Evolutionary conservation across 805 yeast species (phyloP).

Genomic region (Blastobotrys attinorum): DNA sequence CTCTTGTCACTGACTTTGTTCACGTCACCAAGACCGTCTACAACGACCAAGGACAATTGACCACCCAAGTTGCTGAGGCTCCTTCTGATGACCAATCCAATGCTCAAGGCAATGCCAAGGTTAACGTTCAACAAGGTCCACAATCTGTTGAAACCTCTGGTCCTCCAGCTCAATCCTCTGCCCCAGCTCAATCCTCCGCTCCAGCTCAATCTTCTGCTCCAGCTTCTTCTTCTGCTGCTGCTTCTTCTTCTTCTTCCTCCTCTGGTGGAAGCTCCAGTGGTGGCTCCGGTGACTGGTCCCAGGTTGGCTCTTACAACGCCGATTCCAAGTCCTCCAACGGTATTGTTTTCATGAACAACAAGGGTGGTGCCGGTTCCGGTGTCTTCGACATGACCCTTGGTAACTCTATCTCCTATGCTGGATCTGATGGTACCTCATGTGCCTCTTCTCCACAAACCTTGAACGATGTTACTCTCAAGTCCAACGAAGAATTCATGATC

Average conservation of each 20-base stretch:
- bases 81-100: slow-evolving; percentile 22
- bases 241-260: slow-evolving; percentile 20
- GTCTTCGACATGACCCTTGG: slow-evolving; percentile 63
- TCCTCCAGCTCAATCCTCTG: slow-evolving; percentile 5
- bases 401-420: slow-evolving; percentile 82
- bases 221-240: slow-evolving; percentile 17
- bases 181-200: slow-evolving; percentile 18
- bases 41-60: slow-evolving; percentile 21
- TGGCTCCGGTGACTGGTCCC: slow-evolving; percentile 52
- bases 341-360: slow-evolving; percentile 74
- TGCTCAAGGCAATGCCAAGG: slow-evolving; percentile 11
- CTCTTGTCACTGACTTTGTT: slow-evolving; percentile 68
- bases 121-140: slow-evolving; percentile 4
- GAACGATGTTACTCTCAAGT: slow-evolving; percentile 56
- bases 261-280: slow-evolving; percentile 15
- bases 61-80: slow-evolving; percentile 21
- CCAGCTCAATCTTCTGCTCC: slow-evolving; percentile 22
- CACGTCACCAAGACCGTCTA: slow-evolving; percentile 41
- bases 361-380: slow-evolving; percentile 57
- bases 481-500: slow-evolving; percentile 75
- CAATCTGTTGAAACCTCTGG: slow-evolving; percentile 10
- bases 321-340: slow-evolving; percentile 64
- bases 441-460: slow-evolving; percentile 64
- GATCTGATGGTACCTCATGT: slow-evolving; percentile 66
- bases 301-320: slow-evolving; percentile 61